These are phyloP conservation scores for Pseudogymnoascus verrucosus DNA, from an alignment of 2,329 filamentous ascomycete species.

Conservation along the genomic window DNA sequence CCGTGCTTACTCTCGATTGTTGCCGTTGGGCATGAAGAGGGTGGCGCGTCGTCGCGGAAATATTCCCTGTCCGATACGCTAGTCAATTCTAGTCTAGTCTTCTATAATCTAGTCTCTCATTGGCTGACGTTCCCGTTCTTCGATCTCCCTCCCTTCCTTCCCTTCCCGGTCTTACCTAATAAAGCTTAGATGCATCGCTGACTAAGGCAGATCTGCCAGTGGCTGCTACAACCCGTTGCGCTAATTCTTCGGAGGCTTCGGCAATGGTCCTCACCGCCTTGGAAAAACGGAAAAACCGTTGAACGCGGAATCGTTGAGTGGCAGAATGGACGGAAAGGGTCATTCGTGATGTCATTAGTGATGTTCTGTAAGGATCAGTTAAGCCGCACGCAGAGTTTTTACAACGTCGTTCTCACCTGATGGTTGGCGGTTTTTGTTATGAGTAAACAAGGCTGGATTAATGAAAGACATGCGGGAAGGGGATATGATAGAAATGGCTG, in stretches of 20 bases:
- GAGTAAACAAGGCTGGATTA: too few relatives aligned
- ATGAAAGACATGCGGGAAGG: background rate
- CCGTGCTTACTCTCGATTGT: background rate
- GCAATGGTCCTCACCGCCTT: background rate
- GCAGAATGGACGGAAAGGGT: background rate
- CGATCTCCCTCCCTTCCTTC: background rate
- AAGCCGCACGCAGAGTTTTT: slow-evolving; percentile 1
- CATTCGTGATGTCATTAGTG: background rate
- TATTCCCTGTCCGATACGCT: background rate
- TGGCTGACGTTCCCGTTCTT: background rate
- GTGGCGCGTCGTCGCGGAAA: background rate
- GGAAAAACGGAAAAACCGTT: background rate
- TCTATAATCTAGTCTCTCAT: background rate
- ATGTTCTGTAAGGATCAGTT: background rate
- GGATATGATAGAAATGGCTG: background rate
- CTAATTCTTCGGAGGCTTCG: background rate
- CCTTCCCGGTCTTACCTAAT: background rate
- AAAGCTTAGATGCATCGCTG: background rate
- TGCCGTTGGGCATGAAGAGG: background rate
- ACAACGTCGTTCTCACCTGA: background rate
- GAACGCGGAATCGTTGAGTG: background rate
- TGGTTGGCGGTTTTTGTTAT: background rate
- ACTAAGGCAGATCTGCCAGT: background rate
- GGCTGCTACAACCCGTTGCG: background rate
- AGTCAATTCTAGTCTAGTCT: too few relatives aligned